A percentile compares a stretch with the other conserved stretches of the same genome.
These are phyloP conservation scores for Penicillium taxi DNA, from an alignment of 495 filamentous ascomycete species.

Conservation along the genomic window DNA sequence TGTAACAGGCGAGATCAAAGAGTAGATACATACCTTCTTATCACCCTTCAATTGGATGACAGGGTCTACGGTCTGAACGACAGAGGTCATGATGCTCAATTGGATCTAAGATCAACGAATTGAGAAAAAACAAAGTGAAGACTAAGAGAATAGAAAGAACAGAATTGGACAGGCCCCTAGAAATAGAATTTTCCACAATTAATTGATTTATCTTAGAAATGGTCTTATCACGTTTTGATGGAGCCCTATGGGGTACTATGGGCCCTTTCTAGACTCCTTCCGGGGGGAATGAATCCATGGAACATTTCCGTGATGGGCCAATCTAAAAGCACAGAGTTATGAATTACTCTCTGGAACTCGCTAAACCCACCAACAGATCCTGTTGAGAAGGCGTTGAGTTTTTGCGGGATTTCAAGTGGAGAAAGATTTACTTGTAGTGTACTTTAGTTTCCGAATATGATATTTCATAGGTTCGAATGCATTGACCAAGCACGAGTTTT, in stretches of 20 bases:
- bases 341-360: slow-evolving; percentile 6
- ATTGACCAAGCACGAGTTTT: slow-evolving; percentile 10
- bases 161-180: slow-evolving; percentile 3
- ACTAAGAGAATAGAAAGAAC: slow-evolving; percentile 1
- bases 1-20: background rate
- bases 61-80: slow-evolving; percentile 12
- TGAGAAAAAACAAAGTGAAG: slow-evolving; percentile 1
- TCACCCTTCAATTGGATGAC: slow-evolving; percentile 14
- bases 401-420: slow-evolving; percentile 9
- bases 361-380: slow-evolving; percentile 14
- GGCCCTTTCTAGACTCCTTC: slow-evolving; percentile 14
- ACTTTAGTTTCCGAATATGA: slow-evolving; percentile 4
- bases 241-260: slow-evolving; percentile 15
- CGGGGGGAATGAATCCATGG: slow-evolving; percentile 8
- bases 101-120: background rate
- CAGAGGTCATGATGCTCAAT: slow-evolving; percentile 10
- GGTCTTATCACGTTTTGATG: slow-evolving; percentile 6
- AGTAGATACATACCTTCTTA: slow-evolving; percentile 6
- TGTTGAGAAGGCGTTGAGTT: slow-evolving; percentile 14
- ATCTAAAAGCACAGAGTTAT: slow-evolving; percentile 1
- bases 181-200: slow-evolving; percentile 9
- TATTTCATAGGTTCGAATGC: slow-evolving; percentile 4
- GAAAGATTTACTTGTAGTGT: slow-evolving; percentile 1
- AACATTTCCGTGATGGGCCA: slow-evolving; percentile 12
- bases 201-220: slow-evolving; percentile 14